Evolutionary conservation across 371 early-diverging fungal genomes (phyloP), one percentile per base, ranked within the genome.

Genomic region (Rhizomucor pusillus): DNA sequence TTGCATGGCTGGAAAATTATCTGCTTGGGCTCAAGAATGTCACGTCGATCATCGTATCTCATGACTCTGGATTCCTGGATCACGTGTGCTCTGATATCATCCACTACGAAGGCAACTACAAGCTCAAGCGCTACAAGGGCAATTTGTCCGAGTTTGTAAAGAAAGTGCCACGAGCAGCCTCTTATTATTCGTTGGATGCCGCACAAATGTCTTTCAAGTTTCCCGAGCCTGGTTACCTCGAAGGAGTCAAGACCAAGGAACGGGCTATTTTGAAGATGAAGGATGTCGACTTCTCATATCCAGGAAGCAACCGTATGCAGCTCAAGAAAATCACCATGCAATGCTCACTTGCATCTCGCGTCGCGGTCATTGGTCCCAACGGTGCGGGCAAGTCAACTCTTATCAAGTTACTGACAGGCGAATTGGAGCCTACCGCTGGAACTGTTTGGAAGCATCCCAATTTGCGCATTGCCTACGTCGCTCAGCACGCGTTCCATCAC

Each of bases 401-500:
- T 63, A 86, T 94, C 77, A 94, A 94, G 82, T 68, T 91, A 36
- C 63, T 94, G 63, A 88, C 90, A 50, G 89, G 90, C 63, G 89
- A 89, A 62, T 73, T 86, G 19, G 80, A 82, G 39, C 79, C 89
- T 43, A 65, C 82, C 44, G 59, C 65, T 29, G 80, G 89, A 71
- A 75, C 85, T 51, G 86, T 90, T 51, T 83, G 80, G 80, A 88
- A 86, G 78, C 89, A 89, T 63, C 88, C 89, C 33, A 87, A 86
- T 69, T 75, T 90, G 57, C 88, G 92, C 58, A 84, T 90, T 63
- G 91, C 87, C 24, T 93, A 92, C 63, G 91, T 93, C 51, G 90
- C 93, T 24, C 94, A 95, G 73, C 91, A 93, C 54, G 90, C 90
- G 50, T 90, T 92, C 85, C 88, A 90, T 65, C 90, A 92, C 61